Base-by-base conservation (phyloP, 345 rosid species). In the Gossypium raimondii region DNA sequence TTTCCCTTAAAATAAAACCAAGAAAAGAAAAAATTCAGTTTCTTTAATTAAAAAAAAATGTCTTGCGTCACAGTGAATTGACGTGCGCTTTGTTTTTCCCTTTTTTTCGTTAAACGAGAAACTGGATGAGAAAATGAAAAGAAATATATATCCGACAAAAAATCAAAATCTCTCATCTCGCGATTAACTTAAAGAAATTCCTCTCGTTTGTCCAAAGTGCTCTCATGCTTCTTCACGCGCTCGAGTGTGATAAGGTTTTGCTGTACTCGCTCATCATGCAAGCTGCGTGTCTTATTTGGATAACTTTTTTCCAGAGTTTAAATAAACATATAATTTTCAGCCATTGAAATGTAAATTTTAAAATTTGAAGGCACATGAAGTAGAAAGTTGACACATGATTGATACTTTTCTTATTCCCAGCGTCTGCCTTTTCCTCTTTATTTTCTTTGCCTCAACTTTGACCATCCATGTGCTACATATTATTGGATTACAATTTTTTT, bases 51-150 rank as follows among this genome's bases (percentile, higher is more conserved):
- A 12, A 34, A 43, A 80, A 71, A 60, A 60, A 13, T 60, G 64
- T 13, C 17, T 60, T 72, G 78, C 83, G 90, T 85, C 87, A 80
- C 81, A n/a, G 43, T 0, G 80, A 83, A 78, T 78, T 79, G 83
- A 82, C 88, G 79, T 62, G 12, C 11, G 67, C 18, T 34, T 29
- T 18, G 14, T 27, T 27, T 61, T 14, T 3, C 10, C 4, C 4
- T 12, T 2, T 2, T 52, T 22, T 22, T 57, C 14, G 44, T 61
- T 61, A 14, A 61, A 60, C 44, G 66, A 29, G 22, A 62, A 62
- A 16, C 2, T 62, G 13, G 45, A 62, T 62, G 45, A 34, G 20
- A 62, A 11, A 62, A 34, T 44, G 16, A 1, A 34, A 18, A 34
- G 47, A 63, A 16, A 63, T 0, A 57, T 10, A 9, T 34, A 34